Conservation (phyloP, 306 rosid species). For the Quillaja saponaria region DNA sequence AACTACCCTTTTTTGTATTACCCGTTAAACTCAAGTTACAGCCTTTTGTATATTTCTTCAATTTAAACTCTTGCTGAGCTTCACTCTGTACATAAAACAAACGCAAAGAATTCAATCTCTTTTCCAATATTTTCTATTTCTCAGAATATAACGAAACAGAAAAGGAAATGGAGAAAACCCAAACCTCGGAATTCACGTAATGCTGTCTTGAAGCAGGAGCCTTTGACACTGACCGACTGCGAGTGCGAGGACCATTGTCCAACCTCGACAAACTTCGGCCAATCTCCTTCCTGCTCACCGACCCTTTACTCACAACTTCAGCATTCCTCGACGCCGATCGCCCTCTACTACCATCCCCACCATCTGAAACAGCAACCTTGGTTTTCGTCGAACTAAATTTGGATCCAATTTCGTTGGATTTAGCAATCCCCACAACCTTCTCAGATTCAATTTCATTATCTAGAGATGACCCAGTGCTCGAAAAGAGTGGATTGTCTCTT, state of each 20-base stretch:
- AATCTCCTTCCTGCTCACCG: conserved; percentile 31
- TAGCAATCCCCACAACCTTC: conserved; percentile 18
- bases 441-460: conserved; percentile 28
- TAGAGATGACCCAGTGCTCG: conserved; percentile 29
- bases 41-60: conserved; percentile 29
- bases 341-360: conserved; percentile 41
- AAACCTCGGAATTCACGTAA: conserved; percentile 65
- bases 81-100: conserved; percentile 66
- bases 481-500: conserved; percentile 85
- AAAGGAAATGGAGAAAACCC: not conserved
- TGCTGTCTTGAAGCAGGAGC: conserved; percentile 50
- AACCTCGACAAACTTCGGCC: conserved; percentile 53
- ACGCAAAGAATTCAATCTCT: conserved; percentile 16
- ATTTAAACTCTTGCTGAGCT: conserved; percentile 49
- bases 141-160: not conserved
- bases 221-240: conserved; percentile 63
- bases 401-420: conserved; percentile 11
- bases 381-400: conserved; percentile 12
- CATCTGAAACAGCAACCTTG: conserved; percentile 6
- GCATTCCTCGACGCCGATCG: conserved; percentile 42
- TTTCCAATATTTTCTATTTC: not conserved
- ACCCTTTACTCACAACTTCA: conserved; percentile 26
- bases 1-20: conserved; percentile 40
- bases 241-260: conserved; percentile 50
- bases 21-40: conserved; percentile 34